Evolutionary conservation across 2,329 filamentous ascomycete genomes (phyloP).

Genomic region (Cladorrhinum sp.): DNA sequence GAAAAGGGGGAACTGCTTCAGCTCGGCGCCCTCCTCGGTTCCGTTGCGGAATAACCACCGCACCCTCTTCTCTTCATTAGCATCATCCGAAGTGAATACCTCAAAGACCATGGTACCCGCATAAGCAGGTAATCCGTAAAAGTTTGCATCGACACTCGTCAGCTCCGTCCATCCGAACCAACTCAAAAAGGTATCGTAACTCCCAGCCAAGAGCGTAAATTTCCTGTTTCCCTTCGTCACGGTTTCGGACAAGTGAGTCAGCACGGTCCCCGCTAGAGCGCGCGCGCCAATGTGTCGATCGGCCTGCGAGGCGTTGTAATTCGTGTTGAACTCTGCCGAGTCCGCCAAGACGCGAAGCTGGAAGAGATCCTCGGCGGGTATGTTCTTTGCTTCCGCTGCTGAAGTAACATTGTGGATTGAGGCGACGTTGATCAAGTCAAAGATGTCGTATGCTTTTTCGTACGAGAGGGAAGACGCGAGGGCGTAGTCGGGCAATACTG

Average conservation of each 20-base stretch:
- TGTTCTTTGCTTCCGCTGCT: slow-evolving; percentile 51
- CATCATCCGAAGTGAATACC: slow-evolving; percentile 53
- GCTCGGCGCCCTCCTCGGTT: slow-evolving; percentile 48
- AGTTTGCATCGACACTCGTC: slow-evolving; percentile 53
- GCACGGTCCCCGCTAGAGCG: slow-evolving; percentile 47
- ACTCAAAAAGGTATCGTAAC: slow-evolving; percentile 59
- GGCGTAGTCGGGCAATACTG: slow-evolving; percentile 46
- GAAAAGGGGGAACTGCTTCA: slow-evolving; percentile 54
- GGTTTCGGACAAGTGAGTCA: slow-evolving; percentile 53
- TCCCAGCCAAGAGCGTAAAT: slow-evolving; percentile 44
- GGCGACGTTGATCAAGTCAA: slow-evolving; percentile 58
- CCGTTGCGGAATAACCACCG: slow-evolving; percentile 63
- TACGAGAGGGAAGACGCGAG: slow-evolving; percentile 34
- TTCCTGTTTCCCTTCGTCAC: slow-evolving; percentile 44
- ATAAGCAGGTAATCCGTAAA: slow-evolving; percentile 79
- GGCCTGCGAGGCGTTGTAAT: slow-evolving; percentile 73
- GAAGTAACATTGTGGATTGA: slow-evolving; percentile 61
- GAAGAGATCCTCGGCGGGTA: slow-evolving; percentile 56
- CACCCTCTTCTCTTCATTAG: slow-evolving; percentile 44
- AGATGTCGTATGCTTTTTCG: slow-evolving; percentile 58
- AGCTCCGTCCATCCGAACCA: slow-evolving; percentile 61
- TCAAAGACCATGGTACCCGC: slow-evolving; percentile 81
- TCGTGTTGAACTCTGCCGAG: slow-evolving; percentile 76
- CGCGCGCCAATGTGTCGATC: slow-evolving; percentile 48
- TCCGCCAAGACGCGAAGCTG: slow-evolving; percentile 74